Evolutionary conservation across 2,329 filamentous ascomycete species (phyloP).

Genomic region (Cytospora paraplurivora): DNA sequence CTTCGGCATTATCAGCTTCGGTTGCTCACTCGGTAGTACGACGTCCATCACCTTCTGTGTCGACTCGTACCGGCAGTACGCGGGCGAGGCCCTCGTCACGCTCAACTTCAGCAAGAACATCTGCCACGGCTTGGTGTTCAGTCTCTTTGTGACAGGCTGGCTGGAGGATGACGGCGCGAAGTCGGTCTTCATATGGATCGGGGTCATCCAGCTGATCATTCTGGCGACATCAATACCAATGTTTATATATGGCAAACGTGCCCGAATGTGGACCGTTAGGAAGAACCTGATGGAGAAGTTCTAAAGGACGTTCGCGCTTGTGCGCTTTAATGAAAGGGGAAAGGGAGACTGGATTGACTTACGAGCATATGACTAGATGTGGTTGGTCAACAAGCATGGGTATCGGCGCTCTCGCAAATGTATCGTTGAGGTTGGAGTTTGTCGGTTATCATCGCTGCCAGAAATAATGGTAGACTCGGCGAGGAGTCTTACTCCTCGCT

Average conservation of each 20-base stretch:
- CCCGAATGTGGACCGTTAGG: constrained; percentile 90
- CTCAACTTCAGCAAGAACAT: constrained; percentile 95
- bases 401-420: not conserved
- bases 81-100: constrained; percentile 90
- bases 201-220: constrained; percentile 79
- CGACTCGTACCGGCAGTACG: constrained; percentile 90
- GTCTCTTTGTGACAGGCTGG: constrained; percentile 87
- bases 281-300: constrained; percentile 84
- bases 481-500: not conserved
- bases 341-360: not conserved
- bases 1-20: constrained; percentile 90
- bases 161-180: constrained; percentile 73
- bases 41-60: constrained; percentile 94
- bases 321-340: not conserved
- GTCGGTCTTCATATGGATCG: constrained; percentile 78
- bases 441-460: not conserved
- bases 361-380: not conserved
- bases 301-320: constrained; percentile 28
- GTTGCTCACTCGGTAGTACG: constrained; percentile 85
- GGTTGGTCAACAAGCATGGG: not conserved
- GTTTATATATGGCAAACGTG: constrained; percentile 91
- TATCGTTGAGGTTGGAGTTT: not conserved
- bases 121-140: constrained; percentile 85
- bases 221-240: constrained; percentile 80
- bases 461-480: not conserved